phyloP scores from a whole-genome alignment of 2,329 filamentous ascomycete species.

The Phaeosphaeria sp. region DNA sequence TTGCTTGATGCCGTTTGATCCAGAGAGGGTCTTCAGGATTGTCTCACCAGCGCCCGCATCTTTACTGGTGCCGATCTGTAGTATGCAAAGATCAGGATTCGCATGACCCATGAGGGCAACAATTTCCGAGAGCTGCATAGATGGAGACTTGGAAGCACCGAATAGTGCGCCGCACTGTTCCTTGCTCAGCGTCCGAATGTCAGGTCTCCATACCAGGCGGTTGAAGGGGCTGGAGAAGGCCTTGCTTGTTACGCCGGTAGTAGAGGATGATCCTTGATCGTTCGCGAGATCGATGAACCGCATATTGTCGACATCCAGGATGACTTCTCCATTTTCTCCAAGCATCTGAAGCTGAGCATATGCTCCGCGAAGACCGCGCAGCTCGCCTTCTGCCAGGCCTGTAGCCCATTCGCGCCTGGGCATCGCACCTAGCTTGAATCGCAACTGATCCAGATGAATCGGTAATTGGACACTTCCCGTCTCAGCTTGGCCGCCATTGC shows the following conservation, averaged over 20 bases:
- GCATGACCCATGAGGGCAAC: constrained; percentile 48
- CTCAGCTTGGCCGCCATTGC: constrained; percentile 18
- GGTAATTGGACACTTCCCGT: background rate
- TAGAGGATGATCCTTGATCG: background rate
- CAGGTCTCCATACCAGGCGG: background rate
- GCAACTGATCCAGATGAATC: background rate
- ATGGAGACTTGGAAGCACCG: background rate
- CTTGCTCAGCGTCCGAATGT: background rate
- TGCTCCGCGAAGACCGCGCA: background rate
- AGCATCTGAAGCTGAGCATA: background rate
- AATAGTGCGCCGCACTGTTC: background rate
- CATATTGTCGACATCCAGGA: background rate
- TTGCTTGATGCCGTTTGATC: constrained; percentile 3
- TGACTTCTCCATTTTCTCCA: background rate
- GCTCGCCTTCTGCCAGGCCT: background rate
- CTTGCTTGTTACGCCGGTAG: background rate
- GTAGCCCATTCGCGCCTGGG: background rate
- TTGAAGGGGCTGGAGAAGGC: background rate
- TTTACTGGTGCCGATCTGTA: constrained; percentile 39
- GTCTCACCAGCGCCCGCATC: constrained; percentile 9
- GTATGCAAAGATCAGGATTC: constrained; percentile 40
- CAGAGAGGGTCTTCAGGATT: constrained; percentile 1
- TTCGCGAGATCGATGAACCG: background rate
- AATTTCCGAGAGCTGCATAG: constrained; percentile 20
- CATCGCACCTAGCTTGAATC: background rate